phyloP scores from a whole-genome alignment of 345 rosid genomes.

The Lumnitzera littorea region DNA sequence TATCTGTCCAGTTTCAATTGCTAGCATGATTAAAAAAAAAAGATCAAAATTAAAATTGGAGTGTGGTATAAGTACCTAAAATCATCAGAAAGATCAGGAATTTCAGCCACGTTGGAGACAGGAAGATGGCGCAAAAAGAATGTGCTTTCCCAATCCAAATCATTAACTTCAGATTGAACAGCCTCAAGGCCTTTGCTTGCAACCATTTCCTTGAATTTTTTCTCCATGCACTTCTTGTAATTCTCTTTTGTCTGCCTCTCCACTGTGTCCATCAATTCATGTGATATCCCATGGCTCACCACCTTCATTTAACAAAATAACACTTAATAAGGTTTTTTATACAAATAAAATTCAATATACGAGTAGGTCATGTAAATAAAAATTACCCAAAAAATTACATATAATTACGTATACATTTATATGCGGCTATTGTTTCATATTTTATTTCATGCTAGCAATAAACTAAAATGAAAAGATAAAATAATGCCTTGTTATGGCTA shows the following conservation, averaged over 20 bases:
- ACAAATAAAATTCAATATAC: not conserved
- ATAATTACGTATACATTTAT: not conserved
- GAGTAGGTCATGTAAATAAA: too few species aligned
- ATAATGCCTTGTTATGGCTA: too few species aligned
- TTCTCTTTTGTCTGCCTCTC: conserved; percentile 66
- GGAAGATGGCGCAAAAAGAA: conserved; percentile 69
- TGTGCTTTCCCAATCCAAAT: conserved; percentile 81
- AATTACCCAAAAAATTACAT: not conserved
- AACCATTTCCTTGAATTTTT: conserved; percentile 66
- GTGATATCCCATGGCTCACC: conserved; percentile 63
- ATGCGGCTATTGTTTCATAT: too few species aligned
- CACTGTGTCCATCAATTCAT: conserved; percentile 58
- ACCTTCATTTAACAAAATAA: conserved; percentile 24
- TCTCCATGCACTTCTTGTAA: conserved; percentile 55
- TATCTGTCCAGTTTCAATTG: too few species aligned
- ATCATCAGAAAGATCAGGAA: conserved; percentile 47
- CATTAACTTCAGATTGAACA: conserved; percentile 42
- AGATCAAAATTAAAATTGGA: not conserved
- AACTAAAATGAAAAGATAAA: too few species aligned
- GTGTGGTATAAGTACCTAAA: conserved; percentile 28
- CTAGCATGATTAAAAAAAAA: not conserved
- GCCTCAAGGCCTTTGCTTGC: conserved; percentile 42
- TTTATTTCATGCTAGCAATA: too few species aligned
- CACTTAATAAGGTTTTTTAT: not conserved
- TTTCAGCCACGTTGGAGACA: conserved; percentile 40